Evolutionary conservation across 495 filamentous ascomycete species (phyloP).

Genomic region (Chlorociboria aeruginascens): DNA sequence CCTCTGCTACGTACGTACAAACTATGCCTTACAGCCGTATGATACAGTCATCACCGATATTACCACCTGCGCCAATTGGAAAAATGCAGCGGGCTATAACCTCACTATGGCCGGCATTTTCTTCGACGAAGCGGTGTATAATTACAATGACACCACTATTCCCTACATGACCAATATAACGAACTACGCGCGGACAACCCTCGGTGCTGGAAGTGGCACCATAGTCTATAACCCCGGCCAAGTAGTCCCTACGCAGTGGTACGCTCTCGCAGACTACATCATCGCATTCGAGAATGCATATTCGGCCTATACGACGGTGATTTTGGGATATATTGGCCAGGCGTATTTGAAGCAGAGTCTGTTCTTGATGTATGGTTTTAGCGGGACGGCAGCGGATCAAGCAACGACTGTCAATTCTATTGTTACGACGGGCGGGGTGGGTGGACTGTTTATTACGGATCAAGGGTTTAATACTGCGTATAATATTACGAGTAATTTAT

Average conservation of each 20-base stretch:
- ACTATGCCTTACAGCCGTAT: no score
- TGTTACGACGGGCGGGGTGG: background rate
- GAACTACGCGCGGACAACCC: background rate
- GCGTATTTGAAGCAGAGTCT: background rate
- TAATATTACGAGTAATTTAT: background rate
- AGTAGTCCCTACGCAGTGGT: background rate
- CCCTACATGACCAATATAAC: background rate
- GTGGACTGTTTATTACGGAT: background rate
- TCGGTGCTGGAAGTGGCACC: background rate
- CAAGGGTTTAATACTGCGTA: background rate
- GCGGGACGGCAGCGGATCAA: background rate
- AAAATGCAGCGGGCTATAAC: no score
- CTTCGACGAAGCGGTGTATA: no score
- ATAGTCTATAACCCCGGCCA: background rate
- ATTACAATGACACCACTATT: no score
- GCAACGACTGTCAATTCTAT: background rate
- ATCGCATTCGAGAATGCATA: background rate
- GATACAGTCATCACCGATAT: no score
- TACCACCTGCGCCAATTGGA: no score
- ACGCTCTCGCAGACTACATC: background rate
- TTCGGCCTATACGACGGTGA: background rate
- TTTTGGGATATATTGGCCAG: background rate
- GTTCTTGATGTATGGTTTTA: conserved; percentile 3
- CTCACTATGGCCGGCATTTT: no score
- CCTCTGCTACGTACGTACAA: no score